Evolutionary conservation across 2,329 filamentous ascomycete genomes (phyloP).

Genomic region (Stromatinia cepivora): DNA sequence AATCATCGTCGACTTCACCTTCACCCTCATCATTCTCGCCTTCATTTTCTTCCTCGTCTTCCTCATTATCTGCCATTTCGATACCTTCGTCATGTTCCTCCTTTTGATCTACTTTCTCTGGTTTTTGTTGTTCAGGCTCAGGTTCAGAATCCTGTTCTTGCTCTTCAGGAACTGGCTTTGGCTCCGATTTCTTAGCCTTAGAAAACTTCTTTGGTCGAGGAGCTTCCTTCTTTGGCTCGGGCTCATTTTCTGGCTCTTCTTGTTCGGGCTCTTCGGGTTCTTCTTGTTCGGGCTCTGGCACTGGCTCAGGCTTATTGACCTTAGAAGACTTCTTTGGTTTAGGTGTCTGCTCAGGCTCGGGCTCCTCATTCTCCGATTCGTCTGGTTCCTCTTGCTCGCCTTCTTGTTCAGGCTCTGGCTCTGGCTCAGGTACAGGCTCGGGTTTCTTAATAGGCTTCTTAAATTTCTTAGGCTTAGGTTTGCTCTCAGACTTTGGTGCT

Average conservation of each 20-base stretch:
- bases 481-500: not conserved
- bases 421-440: constrained; percentile 40
- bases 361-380: constrained; percentile 55
- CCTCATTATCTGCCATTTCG: constrained; percentile 18
- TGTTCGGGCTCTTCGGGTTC: constrained; percentile 36
- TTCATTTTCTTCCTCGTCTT: constrained; percentile 15
- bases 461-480: constrained; percentile 17
- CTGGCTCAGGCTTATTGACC: not conserved
- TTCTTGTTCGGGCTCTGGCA: not conserved
- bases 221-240: constrained; percentile 44
- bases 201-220: constrained; percentile 8
- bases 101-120: constrained; percentile 5
- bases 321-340: constrained; percentile 11
- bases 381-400: constrained; percentile 44
- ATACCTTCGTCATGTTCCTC: constrained; percentile 21
- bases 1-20: not conserved
- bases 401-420: constrained; percentile 44
- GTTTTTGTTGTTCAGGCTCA: not conserved
- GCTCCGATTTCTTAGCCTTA: not conserved
- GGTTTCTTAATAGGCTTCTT: constrained; percentile 49
- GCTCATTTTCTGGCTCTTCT: constrained; percentile 49
- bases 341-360: constrained; percentile 44
- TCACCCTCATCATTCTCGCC: not conserved
- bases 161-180: not conserved
- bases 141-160: not conserved